Percentiles rank a stretch among this genome's conserved stretches.
Evolutionary conservation across 2,329 filamentous ascomycete species (phyloP).

Genomic region (Phaeosphaeriaceae sp.): DNA sequence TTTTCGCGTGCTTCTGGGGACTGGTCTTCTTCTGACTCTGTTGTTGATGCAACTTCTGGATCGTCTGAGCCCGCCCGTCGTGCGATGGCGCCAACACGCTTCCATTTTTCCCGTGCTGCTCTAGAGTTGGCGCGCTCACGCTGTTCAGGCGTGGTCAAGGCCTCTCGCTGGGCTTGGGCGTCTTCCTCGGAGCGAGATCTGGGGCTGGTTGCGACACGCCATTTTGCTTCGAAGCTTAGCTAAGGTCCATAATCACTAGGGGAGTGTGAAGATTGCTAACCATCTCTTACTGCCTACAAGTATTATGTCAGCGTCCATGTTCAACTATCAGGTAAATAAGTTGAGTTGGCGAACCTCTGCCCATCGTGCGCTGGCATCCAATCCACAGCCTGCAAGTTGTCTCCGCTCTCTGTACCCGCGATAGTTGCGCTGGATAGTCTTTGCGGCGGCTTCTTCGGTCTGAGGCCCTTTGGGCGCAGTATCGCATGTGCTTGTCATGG

Average conservation of each 20-base stretch:
- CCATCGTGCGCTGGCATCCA: slow-evolving; percentile 76
- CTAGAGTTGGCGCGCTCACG: slow-evolving; percentile 40
- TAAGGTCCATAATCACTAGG: slow-evolving; percentile 15
- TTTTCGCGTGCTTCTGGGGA: slow-evolving; percentile 42
- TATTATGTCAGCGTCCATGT: slow-evolving; percentile 5
- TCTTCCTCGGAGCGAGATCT: slow-evolving; percentile 47
- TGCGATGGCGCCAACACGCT: slow-evolving; percentile 72
- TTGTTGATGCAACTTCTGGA: slow-evolving; percentile 50
- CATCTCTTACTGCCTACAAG: slow-evolving; percentile 58
- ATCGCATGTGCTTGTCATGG: slow-evolving; percentile 3
- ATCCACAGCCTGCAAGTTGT: slow-evolving; percentile 70
- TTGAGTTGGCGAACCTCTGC: slow-evolving; percentile 62
- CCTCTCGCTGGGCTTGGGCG: slow-evolving; percentile 14
- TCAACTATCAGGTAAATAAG: background rate
- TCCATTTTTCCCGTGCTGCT: slow-evolving; percentile 73
- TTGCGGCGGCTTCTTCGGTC: slow-evolving; percentile 39
- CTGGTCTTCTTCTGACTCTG: slow-evolving; percentile 52
- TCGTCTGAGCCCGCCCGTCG: slow-evolving; percentile 75
- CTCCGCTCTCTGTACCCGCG: slow-evolving; percentile 76
- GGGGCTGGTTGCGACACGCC: slow-evolving; percentile 58
- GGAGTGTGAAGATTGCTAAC: slow-evolving; percentile 32
- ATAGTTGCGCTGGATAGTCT: slow-evolving; percentile 66
- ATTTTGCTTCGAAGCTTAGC: slow-evolving; percentile 56
- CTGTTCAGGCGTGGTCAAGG: slow-evolving; percentile 29
- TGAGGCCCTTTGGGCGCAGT: slow-evolving; percentile 7